These are phyloP conservation scores for Aspergillus olivimuriae DNA, from an alignment of 495 filamentous ascomycete species.

Conservation along the genomic window DNA sequence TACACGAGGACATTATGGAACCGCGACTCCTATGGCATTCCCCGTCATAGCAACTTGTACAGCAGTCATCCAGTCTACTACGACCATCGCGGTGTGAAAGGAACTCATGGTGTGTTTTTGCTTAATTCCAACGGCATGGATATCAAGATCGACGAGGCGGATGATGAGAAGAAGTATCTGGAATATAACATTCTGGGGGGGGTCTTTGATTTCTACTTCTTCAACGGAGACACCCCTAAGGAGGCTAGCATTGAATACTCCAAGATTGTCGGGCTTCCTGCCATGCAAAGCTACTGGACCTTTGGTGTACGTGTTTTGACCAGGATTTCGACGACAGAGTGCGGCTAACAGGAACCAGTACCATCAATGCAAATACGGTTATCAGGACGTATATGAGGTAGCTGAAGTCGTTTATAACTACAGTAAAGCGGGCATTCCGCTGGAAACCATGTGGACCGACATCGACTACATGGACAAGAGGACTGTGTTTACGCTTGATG, in stretches of 20 bases:
- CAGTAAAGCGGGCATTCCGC: constrained; percentile 63
- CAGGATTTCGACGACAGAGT: constrained; percentile 2
- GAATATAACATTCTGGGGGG: constrained; percentile 83
- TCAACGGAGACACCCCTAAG: constrained; percentile 64
- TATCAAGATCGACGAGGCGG: constrained; percentile 66
- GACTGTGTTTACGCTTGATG: constrained; percentile 69
- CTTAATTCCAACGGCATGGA: constrained; percentile 86
- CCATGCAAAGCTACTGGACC: constrained; percentile 82
- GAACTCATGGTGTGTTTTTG: constrained; percentile 78
- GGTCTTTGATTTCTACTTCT: constrained; percentile 78
- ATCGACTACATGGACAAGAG: constrained; percentile 72
- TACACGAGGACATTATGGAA: constrained; percentile 80
- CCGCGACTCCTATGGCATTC: constrained; percentile 63
- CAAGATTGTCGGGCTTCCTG: constrained; percentile 60
- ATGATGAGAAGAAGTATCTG: constrained; percentile 59
- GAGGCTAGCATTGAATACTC: constrained; percentile 71
- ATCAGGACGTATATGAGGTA: constrained; percentile 68
- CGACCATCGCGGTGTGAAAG: constrained; percentile 59
- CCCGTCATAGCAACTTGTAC: constrained; percentile 67
- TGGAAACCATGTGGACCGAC: constrained; percentile 89
- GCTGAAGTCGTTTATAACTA: constrained; percentile 81
- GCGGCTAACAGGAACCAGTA: too few species aligned
- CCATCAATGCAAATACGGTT: constrained; percentile 81
- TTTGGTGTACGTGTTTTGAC: constrained; percentile 47
- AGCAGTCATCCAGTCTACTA: constrained; percentile 81